Evolutionary conservation across 225 moss, liverwort and hornwort genomes (phyloP).

Genomic region (Pseudoscleropodium purum): DNA sequence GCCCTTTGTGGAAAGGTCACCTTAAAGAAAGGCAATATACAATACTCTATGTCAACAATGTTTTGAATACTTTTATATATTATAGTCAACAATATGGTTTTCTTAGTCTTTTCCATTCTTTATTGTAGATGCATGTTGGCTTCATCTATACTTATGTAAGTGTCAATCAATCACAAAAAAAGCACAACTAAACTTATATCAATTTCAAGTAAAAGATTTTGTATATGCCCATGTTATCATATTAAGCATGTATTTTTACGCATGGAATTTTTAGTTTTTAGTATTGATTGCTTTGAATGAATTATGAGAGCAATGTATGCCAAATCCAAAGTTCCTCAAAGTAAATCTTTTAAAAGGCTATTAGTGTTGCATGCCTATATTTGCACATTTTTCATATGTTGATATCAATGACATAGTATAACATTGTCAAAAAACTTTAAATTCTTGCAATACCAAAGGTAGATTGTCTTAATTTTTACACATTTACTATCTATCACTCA

Average conservation of each 20-base stretch:
- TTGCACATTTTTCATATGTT: not conserved
- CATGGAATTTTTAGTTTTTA: not conserved
- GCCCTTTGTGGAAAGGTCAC: fast-evolving
- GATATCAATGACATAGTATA: not conserved
- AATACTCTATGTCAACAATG: not conserved
- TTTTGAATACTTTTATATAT: not conserved
- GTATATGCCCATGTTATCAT: fast-evolving
- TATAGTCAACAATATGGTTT: not conserved
- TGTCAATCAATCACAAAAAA: not conserved
- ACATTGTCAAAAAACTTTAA: fast-evolving
- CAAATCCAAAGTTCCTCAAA: not conserved
- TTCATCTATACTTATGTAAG: not conserved
- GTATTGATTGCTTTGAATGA: not conserved
- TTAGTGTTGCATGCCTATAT: fast-evolving
- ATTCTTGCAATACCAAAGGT: not conserved
- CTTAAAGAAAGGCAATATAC: fast-evolving
- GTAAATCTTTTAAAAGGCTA: not conserved
- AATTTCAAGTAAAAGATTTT: not conserved
- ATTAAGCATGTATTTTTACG: too few species aligned
- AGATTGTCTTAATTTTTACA: not conserved
- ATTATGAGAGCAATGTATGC: not conserved
- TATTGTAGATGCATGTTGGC: not conserved
- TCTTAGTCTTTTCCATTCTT: not conserved
- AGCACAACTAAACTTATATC: not conserved
- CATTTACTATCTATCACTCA: fast-evolving